phyloP scores from a whole-genome alignment of 345 rosid genomes.

The Lepidium aucheri region DNA sequence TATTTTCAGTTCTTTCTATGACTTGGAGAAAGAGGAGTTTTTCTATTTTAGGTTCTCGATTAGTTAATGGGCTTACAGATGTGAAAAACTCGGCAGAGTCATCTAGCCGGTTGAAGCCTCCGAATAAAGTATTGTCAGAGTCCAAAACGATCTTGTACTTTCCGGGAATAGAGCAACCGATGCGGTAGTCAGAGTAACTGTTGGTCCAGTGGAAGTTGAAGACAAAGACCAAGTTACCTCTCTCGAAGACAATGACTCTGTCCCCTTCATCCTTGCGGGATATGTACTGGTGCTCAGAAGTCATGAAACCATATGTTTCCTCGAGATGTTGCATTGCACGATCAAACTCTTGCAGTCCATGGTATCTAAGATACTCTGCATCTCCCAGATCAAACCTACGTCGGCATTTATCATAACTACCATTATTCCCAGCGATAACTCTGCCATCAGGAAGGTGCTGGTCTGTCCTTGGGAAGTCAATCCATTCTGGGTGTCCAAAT shows the following conservation, averaged over 20 bases:
- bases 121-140: constrained; percentile 67
- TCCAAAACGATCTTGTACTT: constrained; percentile 88
- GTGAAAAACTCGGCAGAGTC: constrained; percentile 61
- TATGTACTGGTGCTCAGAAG: constrained; percentile 80
- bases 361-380: constrained; percentile 69
- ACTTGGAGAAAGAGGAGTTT: background rate
- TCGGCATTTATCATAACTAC: constrained; percentile 85
- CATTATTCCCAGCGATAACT: constrained; percentile 60
- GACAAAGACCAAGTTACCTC: constrained; percentile 81
- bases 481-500: constrained; percentile 99
- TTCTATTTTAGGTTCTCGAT: background rate
- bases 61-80: constrained; percentile 40
- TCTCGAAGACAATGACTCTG: constrained; percentile 67
- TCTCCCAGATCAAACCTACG: constrained; percentile 96
- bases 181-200: constrained; percentile 71
- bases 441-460: constrained; percentile 67
- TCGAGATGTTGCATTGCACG: constrained; percentile 86
- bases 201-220: constrained; percentile 89
- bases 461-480: constrained; percentile 91
- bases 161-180: constrained; percentile 82
- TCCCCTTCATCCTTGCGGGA: constrained; percentile 88
- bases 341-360: constrained; percentile 89
- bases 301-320: constrained; percentile 75
- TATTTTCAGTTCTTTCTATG: background rate
- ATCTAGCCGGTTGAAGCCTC: constrained; percentile 64